A percentile compares a stretch with the other conserved stretches of the same genome.
Evolutionary conservation across 352 stramenopile genomes (phyloP).

Genomic region (Phytophthora tentaculata): DNA sequence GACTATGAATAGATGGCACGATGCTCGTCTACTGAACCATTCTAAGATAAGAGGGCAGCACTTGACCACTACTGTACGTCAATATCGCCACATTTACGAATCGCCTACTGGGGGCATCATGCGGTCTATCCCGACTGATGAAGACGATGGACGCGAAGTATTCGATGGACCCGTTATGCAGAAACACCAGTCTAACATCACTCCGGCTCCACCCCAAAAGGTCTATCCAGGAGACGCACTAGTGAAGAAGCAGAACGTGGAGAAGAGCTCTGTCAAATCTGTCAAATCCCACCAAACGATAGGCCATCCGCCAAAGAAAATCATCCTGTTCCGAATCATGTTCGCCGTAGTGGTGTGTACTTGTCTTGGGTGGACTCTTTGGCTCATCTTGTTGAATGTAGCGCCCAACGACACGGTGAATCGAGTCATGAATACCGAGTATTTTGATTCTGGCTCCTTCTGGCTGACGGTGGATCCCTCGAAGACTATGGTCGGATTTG

Average conservation of each 20-base stretch:
- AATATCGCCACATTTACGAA: too few relatives aligned
- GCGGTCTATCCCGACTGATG: not conserved
- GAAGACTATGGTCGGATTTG: constrained; percentile 10
- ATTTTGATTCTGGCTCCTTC: constrained; percentile 38
- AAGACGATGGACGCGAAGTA: not conserved
- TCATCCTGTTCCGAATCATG: not conserved
- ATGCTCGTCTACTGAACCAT: too few relatives aligned
- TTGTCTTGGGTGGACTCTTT: constrained; percentile 31
- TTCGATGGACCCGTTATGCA: not conserved
- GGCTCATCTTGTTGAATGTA: constrained; percentile 33
- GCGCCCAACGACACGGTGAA: constrained; percentile 36
- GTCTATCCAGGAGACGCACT: not conserved
- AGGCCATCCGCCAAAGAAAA: not conserved
- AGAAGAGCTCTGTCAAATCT: not conserved
- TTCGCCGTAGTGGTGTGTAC: constrained; percentile 1
- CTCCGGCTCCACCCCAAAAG: not conserved
- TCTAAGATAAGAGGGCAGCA: too few relatives aligned
- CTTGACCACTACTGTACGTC: too few relatives aligned
- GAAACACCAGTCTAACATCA: not conserved
- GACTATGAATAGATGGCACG: too few relatives aligned
- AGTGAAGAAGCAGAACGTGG: too few relatives aligned
- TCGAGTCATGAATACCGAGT: constrained; percentile 33
- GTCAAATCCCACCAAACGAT: not conserved
- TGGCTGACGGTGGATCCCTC: constrained; percentile 34
- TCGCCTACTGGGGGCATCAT: too few relatives aligned